Evolutionary conservation across 345 rosid species (phyloP), one percentile per base, ranked within the genome.

Genomic region (Linum trigynum): DNA sequence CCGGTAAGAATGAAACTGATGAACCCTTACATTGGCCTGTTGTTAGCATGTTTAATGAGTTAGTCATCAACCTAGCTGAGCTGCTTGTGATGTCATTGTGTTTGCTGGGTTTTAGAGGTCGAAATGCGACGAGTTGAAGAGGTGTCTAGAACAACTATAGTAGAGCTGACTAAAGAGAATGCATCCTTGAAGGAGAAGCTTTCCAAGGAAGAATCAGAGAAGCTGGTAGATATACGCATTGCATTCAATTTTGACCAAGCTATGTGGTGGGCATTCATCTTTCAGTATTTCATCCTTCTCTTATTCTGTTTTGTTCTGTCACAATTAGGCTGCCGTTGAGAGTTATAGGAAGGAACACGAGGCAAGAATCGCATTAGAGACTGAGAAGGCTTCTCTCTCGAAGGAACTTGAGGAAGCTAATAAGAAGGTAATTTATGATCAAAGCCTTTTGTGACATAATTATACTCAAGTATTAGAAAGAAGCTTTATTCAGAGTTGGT

Each of bases 331-430:
- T 48, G 92, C 88, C 63, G 75, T 87, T 59, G 79, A 81, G 59
- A 75, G 76, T 71, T 83, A 85, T 77, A 74, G 62, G 72, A 71
- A 70, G 63, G 99, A 94, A 72, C 78, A 72, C 39, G 86, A 86
- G 76, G 86, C 80, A 57, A 71, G 95, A 75, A 74, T 80, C 70
- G 71, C 83, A 55, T 79, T 76, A 64, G 99, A 88, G 72, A 89
- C 73, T 76, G 58, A 72, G 41, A 77, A 73, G 73, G 85, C 77
- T 67, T 82, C 91, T 79, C 79, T 90, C 16, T 43, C 79, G 5
- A 92, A 77, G 66, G 92, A 83, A 69, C 86, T 88, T 45, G 88
- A 78, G 63, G 86, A 79, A 78, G 80, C 88, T 48, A 84, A 82
- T 78, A 80, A 83, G 53, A 85, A 79, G 92, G 99, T 94, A 83